These are phyloP conservation scores for Annulohypoxylon bovei DNA, from an alignment of 495 filamentous ascomycete genomes.

Conservation along the genomic window DNA sequence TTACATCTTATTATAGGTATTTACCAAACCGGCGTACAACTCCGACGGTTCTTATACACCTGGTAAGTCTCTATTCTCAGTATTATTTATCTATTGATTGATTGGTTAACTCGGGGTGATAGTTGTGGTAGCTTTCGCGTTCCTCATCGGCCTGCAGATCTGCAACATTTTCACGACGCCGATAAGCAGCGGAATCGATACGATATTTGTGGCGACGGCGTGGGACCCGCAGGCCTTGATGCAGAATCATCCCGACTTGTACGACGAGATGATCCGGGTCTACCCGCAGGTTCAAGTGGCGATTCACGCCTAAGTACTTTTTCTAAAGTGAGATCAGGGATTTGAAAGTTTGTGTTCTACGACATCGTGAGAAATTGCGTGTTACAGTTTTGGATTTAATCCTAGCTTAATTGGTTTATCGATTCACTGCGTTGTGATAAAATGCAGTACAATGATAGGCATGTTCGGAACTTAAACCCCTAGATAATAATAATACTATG, in stretches of 20 bases:
- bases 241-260: constrained; percentile 82
- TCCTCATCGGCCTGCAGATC: constrained; percentile 69
- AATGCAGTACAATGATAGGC: background rate
- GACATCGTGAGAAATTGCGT: background rate
- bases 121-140: constrained; percentile 65
- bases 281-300: constrained; percentile 82
- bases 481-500: background rate
- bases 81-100: background rate
- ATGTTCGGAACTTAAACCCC: background rate
- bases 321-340: background rate
- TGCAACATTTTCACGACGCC: constrained; percentile 89
- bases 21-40: constrained; percentile 83
- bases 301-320: constrained; percentile 45
- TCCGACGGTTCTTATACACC: constrained; percentile 63
- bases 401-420: too few relatives aligned
- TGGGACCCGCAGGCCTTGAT: constrained; percentile 91
- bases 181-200: constrained; percentile 74
- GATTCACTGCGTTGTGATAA: background rate
- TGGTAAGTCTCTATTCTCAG: constrained; percentile 22
- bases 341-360: background rate
- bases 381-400: background rate
- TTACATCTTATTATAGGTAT: constrained; percentile 36
- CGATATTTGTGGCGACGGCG: constrained; percentile 87
- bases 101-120: constrained; percentile 9
- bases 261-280: constrained; percentile 74